Evolutionary conservation across 2,329 filamentous ascomycete genomes (phyloP), one percentile per base, ranked within the genome.

Genomic region (Alternaria alternata): DNA sequence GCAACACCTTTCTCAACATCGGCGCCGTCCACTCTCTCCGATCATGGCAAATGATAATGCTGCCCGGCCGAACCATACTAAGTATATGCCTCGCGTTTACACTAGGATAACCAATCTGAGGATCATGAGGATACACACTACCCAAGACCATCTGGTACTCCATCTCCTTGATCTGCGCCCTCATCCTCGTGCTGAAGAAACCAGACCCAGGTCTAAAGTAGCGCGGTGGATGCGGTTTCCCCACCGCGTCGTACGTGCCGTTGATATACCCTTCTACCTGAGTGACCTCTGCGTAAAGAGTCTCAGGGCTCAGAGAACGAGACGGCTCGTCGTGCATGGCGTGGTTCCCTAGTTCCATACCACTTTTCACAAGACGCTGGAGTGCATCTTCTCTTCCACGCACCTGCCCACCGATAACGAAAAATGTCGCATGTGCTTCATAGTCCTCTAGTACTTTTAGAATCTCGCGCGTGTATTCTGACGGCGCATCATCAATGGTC

Each of bases 401-500:
- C 9, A 92, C 88, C 80, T 97, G 93, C 3, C 85, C 85, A 8
- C 93, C 93, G 69, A 97, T 96, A 32, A 96, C 85, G 78, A 97
- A 97, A 77, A 96, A 95, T 0, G 93, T 97, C 0, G 93, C 93
- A 20, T 84, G 87, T 14, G 90, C 92, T 57, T 85, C 83, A 72
- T 92, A 84, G 6, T 76, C 75, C 36, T 83, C 81, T n/a, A 97
- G 83, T 0, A 92, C 80, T 43, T 87, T 80, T 55, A 93, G 80
- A 60, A 97, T 93, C 57, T 89, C 86, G 44, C 79, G 73, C 2
- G 93, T 96, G 76, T 91, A 84, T 43, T 85, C 79, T 2, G 91
- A 94, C 0, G 93, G 93, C 28, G 89, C 91, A 79, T 97, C 93
- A 81, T 97, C 93, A 71, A 97, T 90, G 1, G 92, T 96, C 39